These are phyloP conservation scores for Pythium utonaiense DNA, from an alignment of 352 stramenopile species.

Conservation along the genomic window DNA sequence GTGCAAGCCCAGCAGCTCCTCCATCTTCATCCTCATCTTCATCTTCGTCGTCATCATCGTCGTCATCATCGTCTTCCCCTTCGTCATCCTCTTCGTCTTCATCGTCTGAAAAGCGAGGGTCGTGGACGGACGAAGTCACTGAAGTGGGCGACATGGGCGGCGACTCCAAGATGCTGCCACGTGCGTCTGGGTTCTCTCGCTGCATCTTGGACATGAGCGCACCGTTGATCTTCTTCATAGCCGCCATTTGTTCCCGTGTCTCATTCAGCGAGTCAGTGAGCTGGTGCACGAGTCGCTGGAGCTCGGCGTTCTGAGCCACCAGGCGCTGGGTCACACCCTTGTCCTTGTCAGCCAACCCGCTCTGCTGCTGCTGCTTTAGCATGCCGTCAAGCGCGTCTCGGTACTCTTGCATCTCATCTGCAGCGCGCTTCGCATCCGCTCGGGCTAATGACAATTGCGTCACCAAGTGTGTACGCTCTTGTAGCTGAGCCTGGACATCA, in stretches of 20 bases:
- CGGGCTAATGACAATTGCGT: slow-evolving; percentile 49
- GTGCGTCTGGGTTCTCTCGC: slow-evolving; percentile 44
- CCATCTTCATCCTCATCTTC: slow-evolving; percentile 1
- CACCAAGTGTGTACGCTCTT: slow-evolving; percentile 53
- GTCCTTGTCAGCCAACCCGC: slow-evolving; percentile 54
- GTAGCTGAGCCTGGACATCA: slow-evolving; percentile 50
- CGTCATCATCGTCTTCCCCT: slow-evolving; percentile 23
- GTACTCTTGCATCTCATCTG: slow-evolving; percentile 56
- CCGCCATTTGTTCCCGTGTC: slow-evolving; percentile 61
- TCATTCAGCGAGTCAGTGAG: slow-evolving; percentile 70
- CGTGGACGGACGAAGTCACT: slow-evolving; percentile 29
- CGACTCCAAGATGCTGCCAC: slow-evolving; percentile 50
- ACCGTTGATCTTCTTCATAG: slow-evolving; percentile 72
- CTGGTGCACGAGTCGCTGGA: slow-evolving; percentile 72
- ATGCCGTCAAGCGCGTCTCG: slow-evolving; percentile 53
- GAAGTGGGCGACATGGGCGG: slow-evolving; percentile 33
- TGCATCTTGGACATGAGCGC: slow-evolving; percentile 66
- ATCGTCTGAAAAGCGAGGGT: slow-evolving; percentile 49
- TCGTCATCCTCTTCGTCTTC: slow-evolving; percentile 54
- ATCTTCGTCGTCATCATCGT: not conserved
- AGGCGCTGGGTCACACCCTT: slow-evolving; percentile 54
- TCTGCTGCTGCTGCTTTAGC: slow-evolving; percentile 35
- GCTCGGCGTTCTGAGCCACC: slow-evolving; percentile 55
- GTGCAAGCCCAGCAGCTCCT: not conserved
- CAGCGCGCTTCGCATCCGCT: slow-evolving; percentile 47